These are phyloP conservation scores for Cucumis cinereus DNA, from an alignment of 306 rosid species.

Conservation along the genomic window DNA sequence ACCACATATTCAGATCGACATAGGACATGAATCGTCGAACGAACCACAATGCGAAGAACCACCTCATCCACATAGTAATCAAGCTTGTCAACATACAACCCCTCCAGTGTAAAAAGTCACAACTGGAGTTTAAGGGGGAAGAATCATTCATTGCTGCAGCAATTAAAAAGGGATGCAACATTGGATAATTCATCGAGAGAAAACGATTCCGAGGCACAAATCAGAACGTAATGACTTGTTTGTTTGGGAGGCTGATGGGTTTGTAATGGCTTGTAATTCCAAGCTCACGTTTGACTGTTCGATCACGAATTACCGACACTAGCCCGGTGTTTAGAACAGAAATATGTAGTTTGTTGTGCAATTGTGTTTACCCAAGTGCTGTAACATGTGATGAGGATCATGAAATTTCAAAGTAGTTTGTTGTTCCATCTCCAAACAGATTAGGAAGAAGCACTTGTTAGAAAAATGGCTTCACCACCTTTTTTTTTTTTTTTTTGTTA, in stretches of 20 bases:
- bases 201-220: neutral
- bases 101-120: neutral
- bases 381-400: neutral
- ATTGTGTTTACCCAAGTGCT: neutral
- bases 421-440: neutral
- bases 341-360: neutral
- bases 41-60: slow-evolving; percentile 1
- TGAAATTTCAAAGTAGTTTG: neutral
- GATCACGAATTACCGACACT: neutral
- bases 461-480: neutral
- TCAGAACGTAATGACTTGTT: neutral
- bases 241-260: no score
- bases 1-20: slow-evolving; percentile 18
- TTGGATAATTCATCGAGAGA: neutral
- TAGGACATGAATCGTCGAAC: neutral
- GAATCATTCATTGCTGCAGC: neutral
- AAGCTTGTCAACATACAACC: slow-evolving; percentile 15
- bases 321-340: neutral
- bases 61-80: slow-evolving; percentile 16
- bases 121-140: neutral
- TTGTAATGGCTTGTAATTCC: no score
- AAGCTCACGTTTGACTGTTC: neutral
- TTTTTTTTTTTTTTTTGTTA: neutral
- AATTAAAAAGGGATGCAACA: neutral
- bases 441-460: neutral